Evolutionary conservation across 371 early-diverging fungal species (phyloP).

Genomic region (Gilbertella persicaria): DNA sequence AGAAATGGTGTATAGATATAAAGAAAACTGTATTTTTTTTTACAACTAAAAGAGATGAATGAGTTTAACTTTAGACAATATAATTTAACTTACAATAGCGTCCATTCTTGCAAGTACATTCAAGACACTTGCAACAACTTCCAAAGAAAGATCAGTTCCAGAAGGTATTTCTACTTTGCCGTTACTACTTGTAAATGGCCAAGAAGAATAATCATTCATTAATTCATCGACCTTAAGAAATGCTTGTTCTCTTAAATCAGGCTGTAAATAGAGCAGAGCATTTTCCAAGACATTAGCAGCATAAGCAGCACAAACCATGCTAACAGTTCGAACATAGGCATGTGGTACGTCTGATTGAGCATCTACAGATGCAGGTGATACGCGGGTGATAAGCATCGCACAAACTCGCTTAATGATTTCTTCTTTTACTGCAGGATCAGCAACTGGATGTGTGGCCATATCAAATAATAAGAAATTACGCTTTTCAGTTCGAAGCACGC

Average conservation of each 20-base stretch:
- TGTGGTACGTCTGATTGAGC: constrained; percentile 46
- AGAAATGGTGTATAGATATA: too few relatives aligned
- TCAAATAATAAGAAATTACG: constrained; percentile 94
- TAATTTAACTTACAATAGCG: constrained; percentile 66
- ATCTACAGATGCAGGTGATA: constrained; percentile 41
- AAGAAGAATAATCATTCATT: constrained; percentile 81
- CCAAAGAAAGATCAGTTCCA: constrained; percentile 63
- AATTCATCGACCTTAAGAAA: constrained; percentile 88
- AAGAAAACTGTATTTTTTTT: too few relatives aligned
- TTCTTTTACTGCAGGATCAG: constrained; percentile 84
- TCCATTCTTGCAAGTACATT: constrained; percentile 90
- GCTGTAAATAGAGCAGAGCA: constrained; percentile 81
- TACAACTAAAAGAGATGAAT: not conserved
- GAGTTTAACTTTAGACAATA: not conserved
- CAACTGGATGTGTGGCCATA: constrained; percentile 93
- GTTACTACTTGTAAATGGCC: constrained; percentile 71
- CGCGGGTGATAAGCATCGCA: constrained; percentile 67
- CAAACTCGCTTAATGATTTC: constrained; percentile 81
- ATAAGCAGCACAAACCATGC: constrained; percentile 93
- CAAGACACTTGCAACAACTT: constrained; percentile 77
- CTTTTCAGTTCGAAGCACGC: constrained; percentile 94
- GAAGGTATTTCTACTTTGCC: constrained; percentile 56
- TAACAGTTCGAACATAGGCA: constrained; percentile 73
- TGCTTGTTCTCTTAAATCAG: constrained; percentile 85
- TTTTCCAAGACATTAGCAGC: constrained; percentile 96